A percentile compares a stretch with the other conserved stretches of the same genome.
Evolutionary conservation across 306 rosid species (phyloP).

Genomic region (Bauhinia variegata): DNA sequence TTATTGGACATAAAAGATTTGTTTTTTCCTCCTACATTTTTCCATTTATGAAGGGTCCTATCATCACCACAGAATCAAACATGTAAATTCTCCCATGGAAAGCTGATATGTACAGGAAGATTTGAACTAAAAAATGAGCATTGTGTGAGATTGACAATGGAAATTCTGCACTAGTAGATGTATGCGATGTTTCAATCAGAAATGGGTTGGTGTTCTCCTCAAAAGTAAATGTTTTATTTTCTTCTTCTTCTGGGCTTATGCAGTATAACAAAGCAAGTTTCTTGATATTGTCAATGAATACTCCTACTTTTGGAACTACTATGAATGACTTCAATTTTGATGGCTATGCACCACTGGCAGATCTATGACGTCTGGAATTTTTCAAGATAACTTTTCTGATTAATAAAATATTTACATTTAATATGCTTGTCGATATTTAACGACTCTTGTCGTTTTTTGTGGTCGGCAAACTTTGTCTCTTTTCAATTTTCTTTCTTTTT

Average conservation of each 20-base stretch:
- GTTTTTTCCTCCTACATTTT: conserved; percentile 7
- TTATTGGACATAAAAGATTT: conserved; percentile 21
- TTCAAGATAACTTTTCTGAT: too few relatives aligned
- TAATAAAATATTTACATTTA: too few relatives aligned
- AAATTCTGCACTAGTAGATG: conserved; percentile 24
- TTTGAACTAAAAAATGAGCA: conserved; percentile 28
- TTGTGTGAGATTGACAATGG: background rate
- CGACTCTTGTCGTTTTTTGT: too few relatives aligned
- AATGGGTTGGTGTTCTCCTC: background rate
- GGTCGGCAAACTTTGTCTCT: too few relatives aligned
- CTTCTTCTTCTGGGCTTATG: conserved; percentile 22
- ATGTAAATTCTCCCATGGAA: conserved; percentile 18
- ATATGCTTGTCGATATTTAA: background rate
- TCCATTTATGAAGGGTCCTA: conserved; percentile 3
- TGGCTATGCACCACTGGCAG: too few relatives aligned
- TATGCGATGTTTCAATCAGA: conserved; percentile 19
- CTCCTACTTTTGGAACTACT: too few relatives aligned
- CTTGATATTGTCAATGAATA: background rate
- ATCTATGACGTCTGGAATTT: too few relatives aligned
- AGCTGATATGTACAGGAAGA: conserved; percentile 31
- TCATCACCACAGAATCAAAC: conserved; percentile 19
- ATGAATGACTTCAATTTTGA: too few relatives aligned
- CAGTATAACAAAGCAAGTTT: conserved; percentile 36
- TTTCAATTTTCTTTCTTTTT: too few relatives aligned
- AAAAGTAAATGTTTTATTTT: conserved; percentile 3